Conservation (phyloP, 2,329 filamentous ascomycete genomes). For the Xylaria sp. region DNA sequence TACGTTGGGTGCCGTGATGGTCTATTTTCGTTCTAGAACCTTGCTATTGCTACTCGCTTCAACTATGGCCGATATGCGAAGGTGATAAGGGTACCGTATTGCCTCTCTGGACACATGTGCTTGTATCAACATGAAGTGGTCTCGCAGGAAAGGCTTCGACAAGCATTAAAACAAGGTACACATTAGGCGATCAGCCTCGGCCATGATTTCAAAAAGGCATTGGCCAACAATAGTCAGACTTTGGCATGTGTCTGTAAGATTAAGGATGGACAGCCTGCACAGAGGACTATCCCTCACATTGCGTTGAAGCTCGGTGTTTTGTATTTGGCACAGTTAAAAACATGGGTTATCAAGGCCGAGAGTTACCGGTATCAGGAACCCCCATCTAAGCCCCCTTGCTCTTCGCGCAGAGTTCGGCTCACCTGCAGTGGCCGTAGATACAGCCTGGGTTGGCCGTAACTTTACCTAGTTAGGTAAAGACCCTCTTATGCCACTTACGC, state of each 20-base stretch:
- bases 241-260: not conserved
- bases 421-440: too few species aligned
- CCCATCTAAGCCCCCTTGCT: too few species aligned
- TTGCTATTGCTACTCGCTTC: conserved; percentile 4
- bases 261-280: not conserved
- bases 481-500: too few species aligned
- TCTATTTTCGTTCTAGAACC: conserved; percentile 14
- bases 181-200: not conserved
- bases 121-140: too few species aligned
- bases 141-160: too few species aligned
- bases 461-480: too few species aligned
- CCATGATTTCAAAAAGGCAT: too few species aligned
- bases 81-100: not conserved
- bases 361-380: conserved; percentile 1
- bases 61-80: not conserved
- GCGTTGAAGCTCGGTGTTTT: not conserved
- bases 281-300: not conserved
- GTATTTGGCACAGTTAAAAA: not conserved
- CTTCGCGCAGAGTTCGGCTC: too few species aligned
- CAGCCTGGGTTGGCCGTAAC: too few species aligned
- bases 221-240: too few species aligned
- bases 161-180: not conserved
- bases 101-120: too few species aligned
- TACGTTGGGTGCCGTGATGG: not conserved
- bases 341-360: not conserved